Base-by-base conservation (phyloP, 2,329 filamentous ascomycete species). In the Alternaria hordeiaustralica region DNA sequence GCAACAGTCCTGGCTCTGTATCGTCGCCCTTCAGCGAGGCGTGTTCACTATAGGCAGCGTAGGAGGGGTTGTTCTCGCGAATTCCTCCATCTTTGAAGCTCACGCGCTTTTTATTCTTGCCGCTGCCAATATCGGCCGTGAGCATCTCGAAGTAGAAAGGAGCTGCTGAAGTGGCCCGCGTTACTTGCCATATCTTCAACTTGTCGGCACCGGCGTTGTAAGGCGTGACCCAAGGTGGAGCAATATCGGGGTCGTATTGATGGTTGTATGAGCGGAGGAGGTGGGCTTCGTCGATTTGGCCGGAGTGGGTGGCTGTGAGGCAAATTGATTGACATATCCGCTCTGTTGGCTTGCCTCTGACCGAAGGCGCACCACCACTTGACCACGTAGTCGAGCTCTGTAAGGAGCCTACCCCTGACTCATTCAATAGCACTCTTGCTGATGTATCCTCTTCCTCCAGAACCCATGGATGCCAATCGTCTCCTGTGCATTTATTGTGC, bases 131-230 rank as follows among this genome's bases (percentile, higher is more conserved):
- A 28, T 83, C 80, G 6, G 82, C 81, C 58, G 81, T 78, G 10
- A 85, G 77, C 77, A 84, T 82, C 49, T 84, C 80, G 73, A 85
- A 85, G 71, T 84, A 85, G 69, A 85, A 85, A 0, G 85, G 84
- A 0, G 85, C 85, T 3, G 85, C 85, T 1, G 82, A 84, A 0
- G 85, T 87, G 2, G 85, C 85, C 8, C 84, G 74, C 0, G 83
- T 85, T 1, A 85, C 85, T 71, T 86, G 75, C 80, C 84, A 87
- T 44, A 87, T 85, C 2, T 80, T 78, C 15, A 85, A 73, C 45
- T 76, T 74, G 60, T 84, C 82, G 6, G 80, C 80, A 9, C 82
- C 82, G 70, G 82, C 79, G 65, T 85, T 85, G 75, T 85, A 85
- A 2, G 77, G 75, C 4, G 80, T 82, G 6, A 84, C 80, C 81